These are phyloP conservation scores for Thinopyrum obtusiflorum DNA, from an alignment of 202 grass and related monocot species.

Conservation along the genomic window DNA sequence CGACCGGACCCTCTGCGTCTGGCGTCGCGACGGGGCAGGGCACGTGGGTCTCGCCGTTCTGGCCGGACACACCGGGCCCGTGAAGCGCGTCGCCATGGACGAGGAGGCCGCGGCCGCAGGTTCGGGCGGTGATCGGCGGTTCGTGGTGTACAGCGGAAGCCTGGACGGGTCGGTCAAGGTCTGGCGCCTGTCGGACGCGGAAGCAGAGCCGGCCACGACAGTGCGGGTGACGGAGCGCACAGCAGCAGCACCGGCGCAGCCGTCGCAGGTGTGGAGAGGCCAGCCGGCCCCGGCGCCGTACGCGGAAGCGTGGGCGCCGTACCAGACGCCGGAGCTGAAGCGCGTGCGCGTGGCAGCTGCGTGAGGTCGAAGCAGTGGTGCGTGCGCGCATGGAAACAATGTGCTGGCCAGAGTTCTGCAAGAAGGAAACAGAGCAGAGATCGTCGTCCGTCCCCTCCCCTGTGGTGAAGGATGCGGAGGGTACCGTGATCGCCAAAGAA, in stretches of 20 bases:
- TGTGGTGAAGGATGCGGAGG: no score
- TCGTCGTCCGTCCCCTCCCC: no score
- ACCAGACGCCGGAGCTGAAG: background rate
- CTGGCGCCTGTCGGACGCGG: conserved; percentile 47
- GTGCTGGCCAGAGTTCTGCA: no score
- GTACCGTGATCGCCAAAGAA: no score
- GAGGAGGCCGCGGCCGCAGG: conserved; percentile 8
- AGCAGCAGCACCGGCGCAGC: background rate
- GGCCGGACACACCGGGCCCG: conserved; percentile 52
- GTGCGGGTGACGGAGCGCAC: background rate
- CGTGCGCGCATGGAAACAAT: no score
- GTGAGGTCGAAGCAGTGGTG: conserved; percentile 7
- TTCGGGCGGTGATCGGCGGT: conserved; percentile 21
- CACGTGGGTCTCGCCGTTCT: conserved; percentile 44
- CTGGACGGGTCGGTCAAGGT: conserved; percentile 82
- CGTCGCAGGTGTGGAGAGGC: background rate
- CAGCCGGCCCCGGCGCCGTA: background rate
- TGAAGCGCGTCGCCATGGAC: conserved; percentile 68
- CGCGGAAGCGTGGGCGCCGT: background rate
- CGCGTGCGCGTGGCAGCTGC: conserved; percentile 22
- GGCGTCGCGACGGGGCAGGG: conserved; percentile 36
- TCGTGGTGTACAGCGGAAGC: conserved; percentile 89
- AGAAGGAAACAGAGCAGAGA: no score
- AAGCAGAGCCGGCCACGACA: background rate
- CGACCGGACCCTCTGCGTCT: conserved; percentile 59